Evolutionary conservation across 805 yeast genomes (phyloP), one percentile per base, ranked within the genome.

Genomic region (Pichia paraexigua): DNA sequence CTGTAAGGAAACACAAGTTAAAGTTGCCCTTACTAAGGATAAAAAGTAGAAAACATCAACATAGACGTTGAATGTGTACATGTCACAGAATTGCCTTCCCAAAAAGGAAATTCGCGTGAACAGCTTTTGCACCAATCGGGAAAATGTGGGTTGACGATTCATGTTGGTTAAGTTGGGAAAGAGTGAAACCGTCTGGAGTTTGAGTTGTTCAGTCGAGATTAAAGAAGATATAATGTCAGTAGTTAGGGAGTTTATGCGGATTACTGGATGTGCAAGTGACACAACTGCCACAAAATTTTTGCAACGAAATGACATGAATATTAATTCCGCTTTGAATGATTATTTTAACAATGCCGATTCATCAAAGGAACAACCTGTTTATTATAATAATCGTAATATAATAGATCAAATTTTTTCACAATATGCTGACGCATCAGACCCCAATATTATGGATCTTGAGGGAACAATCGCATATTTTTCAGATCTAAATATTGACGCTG

Each of bases 401-500:
- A 21, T 37, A 32, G 63, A 63, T 48, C 58, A 59, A 1, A 46
- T 65, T 21, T 67, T 68, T 12, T 51, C 49, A 18, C 47, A 69
- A 13, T 60, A 53, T 42, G 39, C 48, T 10, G 53, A 51, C 8
- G 17, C 18, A 1, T 18, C 40, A 1, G 22, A 47, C 32, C n/a
- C 22, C 3, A 18, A 51, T 39, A n/a, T 32, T n/a, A 87, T 90
- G 40, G 92, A 82, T 25, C 73, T 87, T 11, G 94, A 88, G 52
- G 97, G 96, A 0, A 85, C 97, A 0, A 64, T 91, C 11, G 57
- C 62, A 41, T 87, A 83, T 59, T 69, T 92, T 22, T 73, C 72
- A 17, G 96, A 84, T 58, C 67, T 92, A 45, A 82, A 78, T 0
- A 72, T 84, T 40, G 80, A 80, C 15, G 84, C 90, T 0, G 98